Evolutionary conservation across 345 rosid genomes (phyloP), one percentile per base, ranked within the genome.

Genomic region (Eucalyptus caleyi): DNA sequence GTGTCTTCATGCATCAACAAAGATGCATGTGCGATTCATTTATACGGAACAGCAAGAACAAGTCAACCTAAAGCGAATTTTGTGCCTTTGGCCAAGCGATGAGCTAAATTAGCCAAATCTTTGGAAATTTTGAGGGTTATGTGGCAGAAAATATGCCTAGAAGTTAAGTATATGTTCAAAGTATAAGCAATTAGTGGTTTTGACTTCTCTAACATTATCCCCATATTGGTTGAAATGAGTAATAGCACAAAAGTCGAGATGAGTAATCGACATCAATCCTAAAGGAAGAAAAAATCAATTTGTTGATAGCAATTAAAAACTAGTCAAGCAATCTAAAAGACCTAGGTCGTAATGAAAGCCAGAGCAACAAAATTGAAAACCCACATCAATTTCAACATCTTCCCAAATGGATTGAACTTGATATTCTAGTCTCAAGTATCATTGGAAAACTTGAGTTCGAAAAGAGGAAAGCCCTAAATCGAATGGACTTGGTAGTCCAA

Each of bases 1-100:
- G 13, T 56, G 62, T 26, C 30, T 24, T 56, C 62, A 56, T 56
- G 27, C 13, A 56, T 56, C 62, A 24, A 54, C 27, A 23, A 24
- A 54, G 1, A 56, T 23, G 60, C 27, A 56, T 56, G 5, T 24
- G 30, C 0, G 3, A 56, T 56, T 56, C 62, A 23, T 56, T 24
- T 56, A 26, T 56, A 56, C 3, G 0, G 3, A 24, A 24, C 6
- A 24, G 0, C 2, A 26, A 56, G 62, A 26, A 10, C 30, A 56
- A 56, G 3, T 56, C 13, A 1, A 1, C 62, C 62, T 56, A 56
- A 56, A 26, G 62, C 1, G 2, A 56, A 56, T 56, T 56, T 23
- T 56, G 30, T 56, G 3, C 62, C 62, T 24, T 56, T 26, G 27
- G 30, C 62, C 13, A 56, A 56, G 62, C 3, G 3, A 56, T 24